A percentile compares a stretch with the other conserved stretches of the same genome.
Conservation (phyloP, 495 filamentous ascomycete genomes). For the Tuber borchii region DNA sequence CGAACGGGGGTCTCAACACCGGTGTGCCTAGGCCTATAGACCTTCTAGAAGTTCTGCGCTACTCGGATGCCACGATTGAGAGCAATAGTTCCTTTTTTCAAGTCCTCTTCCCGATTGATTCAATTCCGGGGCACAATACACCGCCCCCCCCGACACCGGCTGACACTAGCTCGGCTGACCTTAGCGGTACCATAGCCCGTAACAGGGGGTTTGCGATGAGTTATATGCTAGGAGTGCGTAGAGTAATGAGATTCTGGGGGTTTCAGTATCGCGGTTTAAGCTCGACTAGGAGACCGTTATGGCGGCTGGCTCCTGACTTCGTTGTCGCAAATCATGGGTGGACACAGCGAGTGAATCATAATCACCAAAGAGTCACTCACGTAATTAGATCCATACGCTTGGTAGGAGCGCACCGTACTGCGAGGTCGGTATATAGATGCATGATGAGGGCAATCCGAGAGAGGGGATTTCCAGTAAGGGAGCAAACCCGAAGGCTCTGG, state of each 20-base stretch:
- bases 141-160: background rate
- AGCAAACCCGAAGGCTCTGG: background rate
- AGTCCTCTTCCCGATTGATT: background rate
- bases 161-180: background rate
- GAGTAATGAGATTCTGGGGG: background rate
- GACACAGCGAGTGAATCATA: background rate
- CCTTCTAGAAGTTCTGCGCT: background rate
- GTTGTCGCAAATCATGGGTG: background rate
- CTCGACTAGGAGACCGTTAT: background rate
- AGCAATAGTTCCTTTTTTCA: background rate
- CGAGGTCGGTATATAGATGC: background rate
- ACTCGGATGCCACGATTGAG: background rate
- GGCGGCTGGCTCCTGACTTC: background rate
- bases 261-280: background rate
- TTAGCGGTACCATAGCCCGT: fast-evolving
- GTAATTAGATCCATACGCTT: background rate
- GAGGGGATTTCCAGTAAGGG: background rate
- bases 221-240: background rate
- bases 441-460: background rate
- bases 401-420: background rate
- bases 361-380: background rate
- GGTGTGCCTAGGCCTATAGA: background rate
- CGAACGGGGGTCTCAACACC: background rate
- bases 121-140: background rate
- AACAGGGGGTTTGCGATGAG: background rate